Evolutionary conservation across 1,284 basidiomycete genomes (phyloP), one percentile per base, ranked within the genome.

Genomic region (Pyrrhoderma noxium): DNA sequence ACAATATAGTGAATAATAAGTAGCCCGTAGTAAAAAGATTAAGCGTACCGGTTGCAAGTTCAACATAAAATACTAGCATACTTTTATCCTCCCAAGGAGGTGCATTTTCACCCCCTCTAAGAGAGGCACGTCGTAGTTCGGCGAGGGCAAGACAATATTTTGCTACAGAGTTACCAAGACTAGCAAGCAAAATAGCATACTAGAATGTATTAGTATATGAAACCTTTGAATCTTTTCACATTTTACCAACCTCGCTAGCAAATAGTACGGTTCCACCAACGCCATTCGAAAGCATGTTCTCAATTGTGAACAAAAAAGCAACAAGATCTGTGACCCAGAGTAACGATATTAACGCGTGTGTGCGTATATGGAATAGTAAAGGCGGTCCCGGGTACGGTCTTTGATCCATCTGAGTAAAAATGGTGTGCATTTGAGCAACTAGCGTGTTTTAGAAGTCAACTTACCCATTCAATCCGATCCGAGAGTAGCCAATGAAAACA

Each of bases 51-150:
- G 93, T 94, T n/a, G 77, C 74, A 40, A 98, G 71, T 61, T 98
- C 95, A 57, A 98, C 83, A 64, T 96, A 97, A 71, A 97, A 96
- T 13, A 92, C 74, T 73, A 85, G 95, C 82, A 97, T 95, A 71
- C 90, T 94, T 75, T 99, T 99, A 62, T 89, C 85, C 67, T 99
- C 94, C 96, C 95, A 99, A 44, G 85, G 80, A 53, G 91, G 89
- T 0, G 91, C 91, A 63, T 89, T 89, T 60, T 86, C 89, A 27
- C 89, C 84, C 19, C 91, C 91, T 52, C 86, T 72, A 45, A 71
- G 69, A 47, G 78, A 76, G 2, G 91, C 89, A 37, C 89, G 76
- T 22, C 87, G 76, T 38, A 92, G 70, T 63, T 98, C 96, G 57
- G 89, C 77, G 19, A 87, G 69, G 51, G 87, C 91, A 54, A 98